Percentiles rank a stretch among this genome's conserved stretches.
Conservation (phyloP, 768 basidiomycete genomes). For the Kondoa subrosea region DNA sequence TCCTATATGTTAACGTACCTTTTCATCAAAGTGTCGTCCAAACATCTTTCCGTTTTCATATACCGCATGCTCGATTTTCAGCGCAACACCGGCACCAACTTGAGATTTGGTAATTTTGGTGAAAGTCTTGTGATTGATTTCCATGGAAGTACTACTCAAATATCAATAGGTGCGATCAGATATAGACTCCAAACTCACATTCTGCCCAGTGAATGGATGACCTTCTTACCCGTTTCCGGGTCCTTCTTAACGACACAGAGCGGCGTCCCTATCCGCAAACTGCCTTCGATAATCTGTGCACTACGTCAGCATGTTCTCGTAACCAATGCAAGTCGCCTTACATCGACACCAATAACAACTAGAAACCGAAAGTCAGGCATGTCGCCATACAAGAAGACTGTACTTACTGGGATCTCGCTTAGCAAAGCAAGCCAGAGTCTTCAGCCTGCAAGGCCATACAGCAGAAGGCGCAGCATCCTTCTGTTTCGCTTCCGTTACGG, state of each 20-base stretch:
- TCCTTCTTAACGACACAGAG: conserved; percentile 89
- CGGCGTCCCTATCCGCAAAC: conserved; percentile 78
- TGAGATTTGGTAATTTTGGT: conserved; percentile 87
- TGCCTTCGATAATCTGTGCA: conserved; percentile 67
- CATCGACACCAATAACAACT: conserved; percentile 17
- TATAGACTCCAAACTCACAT: conserved; percentile 44
- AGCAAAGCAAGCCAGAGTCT: conserved; percentile 81
- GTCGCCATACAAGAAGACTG: background rate
- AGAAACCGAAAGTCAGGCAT: background rate
- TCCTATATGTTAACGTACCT: background rate
- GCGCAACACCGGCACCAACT: conserved; percentile 88
- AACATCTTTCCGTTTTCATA: conserved; percentile 92
- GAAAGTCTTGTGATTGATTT: conserved; percentile 83
- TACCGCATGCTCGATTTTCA: conserved; percentile 95
- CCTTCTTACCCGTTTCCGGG: conserved; percentile 68
- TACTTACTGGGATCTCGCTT: conserved; percentile 60
- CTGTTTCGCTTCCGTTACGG: conserved; percentile 81
- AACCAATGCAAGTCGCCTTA: background rate
- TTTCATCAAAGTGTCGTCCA: conserved; percentile 68
- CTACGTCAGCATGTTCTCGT: background rate
- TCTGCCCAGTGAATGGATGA: conserved; percentile 79
- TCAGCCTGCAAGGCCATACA: conserved; percentile 89
- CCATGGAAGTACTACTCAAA: conserved; percentile 61
- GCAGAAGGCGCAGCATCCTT: conserved; percentile 83
- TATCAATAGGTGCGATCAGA: background rate